A percentile compares a stretch with the other conserved stretches of the same genome.
Evolutionary conservation across 495 filamentous ascomycete species (phyloP).

Genomic region (Letharia columbiana): DNA sequence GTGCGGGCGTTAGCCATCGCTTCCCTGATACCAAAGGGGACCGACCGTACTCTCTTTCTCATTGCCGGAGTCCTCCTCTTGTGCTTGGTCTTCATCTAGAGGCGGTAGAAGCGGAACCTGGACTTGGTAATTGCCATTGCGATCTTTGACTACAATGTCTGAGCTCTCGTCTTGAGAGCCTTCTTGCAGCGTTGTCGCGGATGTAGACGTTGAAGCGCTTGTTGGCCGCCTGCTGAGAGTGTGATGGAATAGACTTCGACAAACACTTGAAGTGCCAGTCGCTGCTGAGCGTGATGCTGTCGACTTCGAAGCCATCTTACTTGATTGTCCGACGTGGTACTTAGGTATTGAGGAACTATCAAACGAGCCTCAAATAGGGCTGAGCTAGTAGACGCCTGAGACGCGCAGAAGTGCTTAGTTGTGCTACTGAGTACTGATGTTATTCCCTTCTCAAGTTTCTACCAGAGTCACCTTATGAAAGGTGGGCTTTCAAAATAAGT

Average conservation of each 20-base stretch:
- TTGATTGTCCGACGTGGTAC: neutral
- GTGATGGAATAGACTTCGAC: conserved; percentile 68
- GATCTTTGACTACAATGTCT: conserved; percentile 69
- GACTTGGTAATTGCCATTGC: conserved; percentile 67
- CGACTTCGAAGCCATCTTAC: conserved; percentile 27
- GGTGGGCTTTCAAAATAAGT: neutral
- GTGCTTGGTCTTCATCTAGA: conserved; percentile 44
- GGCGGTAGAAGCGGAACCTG: conserved; percentile 52
- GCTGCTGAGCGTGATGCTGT: conserved; percentile 20
- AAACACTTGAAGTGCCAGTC: conserved; percentile 36
- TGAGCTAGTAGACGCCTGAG: neutral
- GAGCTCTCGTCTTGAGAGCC: conserved; percentile 40
- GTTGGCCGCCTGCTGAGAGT: conserved; percentile 61
- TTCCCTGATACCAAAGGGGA: conserved; percentile 1
- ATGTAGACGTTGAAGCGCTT: conserved; percentile 32
- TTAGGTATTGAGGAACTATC: neutral
- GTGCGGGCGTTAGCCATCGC: conserved; percentile 7
- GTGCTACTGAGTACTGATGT: no score
- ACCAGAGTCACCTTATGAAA: neutral
- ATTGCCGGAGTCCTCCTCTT: conserved; percentile 35
- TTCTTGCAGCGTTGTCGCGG: conserved; percentile 30
- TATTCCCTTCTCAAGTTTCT: neutral
- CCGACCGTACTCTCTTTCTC: conserved; percentile 43
- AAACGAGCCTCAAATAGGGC: neutral
- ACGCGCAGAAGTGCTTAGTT: neutral